phyloP scores from a whole-genome alignment of 2,329 filamentous ascomycete species.

The Teratosphaeria nubilosa region DNA sequence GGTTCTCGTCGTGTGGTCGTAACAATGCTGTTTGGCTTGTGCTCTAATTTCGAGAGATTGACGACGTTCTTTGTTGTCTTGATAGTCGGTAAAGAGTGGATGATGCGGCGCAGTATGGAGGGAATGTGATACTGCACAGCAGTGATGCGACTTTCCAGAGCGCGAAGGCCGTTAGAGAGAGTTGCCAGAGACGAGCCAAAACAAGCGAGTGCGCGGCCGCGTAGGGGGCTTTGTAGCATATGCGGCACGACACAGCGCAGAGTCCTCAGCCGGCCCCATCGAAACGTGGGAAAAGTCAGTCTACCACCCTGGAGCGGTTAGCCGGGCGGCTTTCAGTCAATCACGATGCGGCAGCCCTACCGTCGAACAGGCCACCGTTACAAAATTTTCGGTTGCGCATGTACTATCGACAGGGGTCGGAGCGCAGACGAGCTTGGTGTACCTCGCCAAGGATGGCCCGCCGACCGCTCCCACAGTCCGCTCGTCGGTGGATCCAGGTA shows the following conservation, averaged over 20 bases:
- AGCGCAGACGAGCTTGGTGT: not conserved
- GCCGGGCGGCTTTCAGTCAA: not conserved
- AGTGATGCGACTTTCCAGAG: constrained; percentile 22
- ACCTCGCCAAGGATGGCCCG: not conserved
- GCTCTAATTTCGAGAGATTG: constrained; percentile 13
- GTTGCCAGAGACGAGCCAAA: constrained; percentile 10
- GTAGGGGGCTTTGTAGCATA: constrained; percentile 5
- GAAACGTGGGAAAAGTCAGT: constrained; percentile 2
- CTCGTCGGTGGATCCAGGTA: not conserved
- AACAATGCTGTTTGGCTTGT: not conserved
- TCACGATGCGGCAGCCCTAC: not conserved
- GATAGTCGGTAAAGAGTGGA: constrained; percentile 15
- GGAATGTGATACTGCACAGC: constrained; percentile 27
- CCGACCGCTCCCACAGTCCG: not conserved
- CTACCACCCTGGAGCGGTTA: constrained; percentile 1
- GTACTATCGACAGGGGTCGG: not conserved
- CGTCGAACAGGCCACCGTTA: not conserved
- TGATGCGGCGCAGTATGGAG: constrained; percentile 14
- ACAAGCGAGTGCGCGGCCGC: constrained; percentile 9
- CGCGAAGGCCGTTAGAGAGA: constrained; percentile 17
- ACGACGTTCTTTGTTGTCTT: constrained; percentile 9
- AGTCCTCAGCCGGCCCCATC: constrained; percentile 3
- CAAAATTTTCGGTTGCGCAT: constrained; percentile 3
- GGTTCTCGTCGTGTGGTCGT: not conserved
- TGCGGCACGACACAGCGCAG: constrained; percentile 1